A percentile compares a stretch with the other conserved stretches of the same genome.
These are phyloP conservation scores for Chaetomiaceae sp. DNA, from an alignment of 2,329 filamentous ascomycete genomes.

Conservation along the genomic window DNA sequence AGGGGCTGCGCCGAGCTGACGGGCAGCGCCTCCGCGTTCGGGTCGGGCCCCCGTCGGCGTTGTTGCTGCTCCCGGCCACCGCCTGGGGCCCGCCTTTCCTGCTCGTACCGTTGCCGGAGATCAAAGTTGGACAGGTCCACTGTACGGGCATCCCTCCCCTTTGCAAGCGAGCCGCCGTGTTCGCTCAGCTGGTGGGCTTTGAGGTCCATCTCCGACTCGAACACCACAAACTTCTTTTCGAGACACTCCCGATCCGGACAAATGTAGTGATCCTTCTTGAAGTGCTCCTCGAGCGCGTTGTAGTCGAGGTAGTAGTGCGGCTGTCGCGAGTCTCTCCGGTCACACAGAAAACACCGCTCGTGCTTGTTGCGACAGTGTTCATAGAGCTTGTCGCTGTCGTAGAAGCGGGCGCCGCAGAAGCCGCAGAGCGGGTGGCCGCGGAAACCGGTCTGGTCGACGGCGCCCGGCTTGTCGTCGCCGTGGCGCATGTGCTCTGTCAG, in stretches of 20 bases:
- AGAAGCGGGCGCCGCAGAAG: constrained; percentile 89
- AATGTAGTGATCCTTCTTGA: constrained; percentile 77
- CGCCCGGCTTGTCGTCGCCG: constrained; percentile 85
- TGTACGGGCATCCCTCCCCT: constrained; percentile 74
- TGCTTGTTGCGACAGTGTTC: constrained; percentile 90
- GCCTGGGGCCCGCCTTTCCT: constrained; percentile 46
- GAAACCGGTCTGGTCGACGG: constrained; percentile 89
- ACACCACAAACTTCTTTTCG: constrained; percentile 97
- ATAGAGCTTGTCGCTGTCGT: constrained; percentile 92
- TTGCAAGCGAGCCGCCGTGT: constrained; percentile 74
- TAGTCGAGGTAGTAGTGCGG: constrained; percentile 93
- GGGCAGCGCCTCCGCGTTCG: constrained; percentile 75
- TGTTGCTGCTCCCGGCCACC: constrained; percentile 33
- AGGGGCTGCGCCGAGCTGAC: constrained; percentile 72
- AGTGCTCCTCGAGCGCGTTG: constrained; percentile 77
- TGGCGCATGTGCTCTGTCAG: constrained; percentile 81
- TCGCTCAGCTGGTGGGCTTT: constrained; percentile 86
- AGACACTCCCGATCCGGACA: constrained; percentile 81
- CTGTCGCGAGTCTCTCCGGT: constrained; percentile 60
- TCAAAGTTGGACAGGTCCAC: constrained; percentile 89
- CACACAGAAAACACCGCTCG: constrained; percentile 91
- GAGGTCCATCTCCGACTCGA: constrained; percentile 88
- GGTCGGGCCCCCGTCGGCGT: constrained; percentile 67
- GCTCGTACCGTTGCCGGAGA: constrained; percentile 64
- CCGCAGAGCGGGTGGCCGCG: constrained; percentile 91